Percentiles rank a stretch among this genome's conserved stretches.
These are phyloP conservation scores for Fusarium newnesense DNA, from an alignment of 2,329 filamentous ascomycete species.

Conservation along the genomic window DNA sequence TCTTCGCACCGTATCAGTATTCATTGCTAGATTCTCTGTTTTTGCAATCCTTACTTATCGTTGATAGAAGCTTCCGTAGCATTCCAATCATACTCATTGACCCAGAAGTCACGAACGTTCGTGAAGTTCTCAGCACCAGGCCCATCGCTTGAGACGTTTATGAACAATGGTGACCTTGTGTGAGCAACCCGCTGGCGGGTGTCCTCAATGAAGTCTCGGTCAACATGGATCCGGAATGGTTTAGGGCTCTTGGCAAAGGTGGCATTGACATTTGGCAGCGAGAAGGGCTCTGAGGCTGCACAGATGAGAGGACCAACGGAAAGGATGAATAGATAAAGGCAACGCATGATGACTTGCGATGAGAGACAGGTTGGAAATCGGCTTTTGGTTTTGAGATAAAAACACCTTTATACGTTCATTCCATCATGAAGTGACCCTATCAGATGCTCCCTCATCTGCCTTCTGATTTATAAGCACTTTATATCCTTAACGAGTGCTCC, in stretches of 20 bases:
- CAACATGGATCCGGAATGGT: neutral
- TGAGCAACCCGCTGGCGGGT: neutral
- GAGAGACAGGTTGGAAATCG: accelerated
- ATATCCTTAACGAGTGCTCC: accelerated
- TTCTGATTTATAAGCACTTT: neutral
- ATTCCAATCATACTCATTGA: neutral
- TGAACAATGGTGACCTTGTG: neutral
- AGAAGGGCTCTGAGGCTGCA: neutral
- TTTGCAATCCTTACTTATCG: accelerated
- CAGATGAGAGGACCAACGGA: neutral
- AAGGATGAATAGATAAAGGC: accelerated
- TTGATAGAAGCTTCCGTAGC: neutral
- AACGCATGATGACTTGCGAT: neutral
- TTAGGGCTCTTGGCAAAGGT: neutral
- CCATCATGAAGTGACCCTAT: neutral
- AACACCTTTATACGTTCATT: neutral
- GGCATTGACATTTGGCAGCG: neutral
- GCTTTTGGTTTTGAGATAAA: too few species aligned
- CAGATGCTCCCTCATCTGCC: accelerated
- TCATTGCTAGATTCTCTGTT: accelerated
- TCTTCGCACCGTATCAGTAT: neutral
- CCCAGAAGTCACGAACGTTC: neutral
- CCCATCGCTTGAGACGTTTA: neutral
- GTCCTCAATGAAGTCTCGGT: neutral
- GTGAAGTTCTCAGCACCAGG: neutral